Conservation (phyloP, 345 rosid genomes). For the Eucalyptus tenuipes region DNA sequence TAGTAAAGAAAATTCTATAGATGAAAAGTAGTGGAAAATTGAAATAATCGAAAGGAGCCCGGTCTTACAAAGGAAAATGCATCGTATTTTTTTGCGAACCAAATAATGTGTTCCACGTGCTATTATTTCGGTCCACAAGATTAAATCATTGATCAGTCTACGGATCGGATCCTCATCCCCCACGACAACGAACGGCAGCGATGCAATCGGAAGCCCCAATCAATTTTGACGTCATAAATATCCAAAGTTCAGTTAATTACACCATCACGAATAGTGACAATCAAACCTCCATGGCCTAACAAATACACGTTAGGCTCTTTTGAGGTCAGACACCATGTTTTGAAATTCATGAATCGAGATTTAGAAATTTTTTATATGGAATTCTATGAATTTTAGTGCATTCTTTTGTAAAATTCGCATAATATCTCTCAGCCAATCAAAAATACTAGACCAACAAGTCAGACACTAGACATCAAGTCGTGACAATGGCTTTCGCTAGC, state of each 20-base stretch:
- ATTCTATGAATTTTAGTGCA: neutral
- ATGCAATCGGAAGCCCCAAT: neutral
- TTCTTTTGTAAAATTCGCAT: neutral
- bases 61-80: neutral
- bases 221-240: neutral
- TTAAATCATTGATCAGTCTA: neutral
- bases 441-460: accelerated
- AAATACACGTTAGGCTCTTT: neutral
- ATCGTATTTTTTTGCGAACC: neutral
- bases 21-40: neutral
- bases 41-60: neutral
- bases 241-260: neutral
- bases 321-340: too few species aligned
- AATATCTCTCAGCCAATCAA: too few species aligned
- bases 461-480: neutral
- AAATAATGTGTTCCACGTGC: neutral
- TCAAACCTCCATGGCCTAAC: neutral
- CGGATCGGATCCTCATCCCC: neutral
- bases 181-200: neutral
- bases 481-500: neutral
- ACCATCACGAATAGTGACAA: accelerated
- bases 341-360: neutral
- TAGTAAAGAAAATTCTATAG: neutral
- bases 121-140: neutral
- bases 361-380: neutral